Evolutionary conservation across 2,329 filamentous ascomycete genomes (phyloP), one percentile per base, ranked within the genome.

Genomic region (Cordyceps tenuipes): DNA sequence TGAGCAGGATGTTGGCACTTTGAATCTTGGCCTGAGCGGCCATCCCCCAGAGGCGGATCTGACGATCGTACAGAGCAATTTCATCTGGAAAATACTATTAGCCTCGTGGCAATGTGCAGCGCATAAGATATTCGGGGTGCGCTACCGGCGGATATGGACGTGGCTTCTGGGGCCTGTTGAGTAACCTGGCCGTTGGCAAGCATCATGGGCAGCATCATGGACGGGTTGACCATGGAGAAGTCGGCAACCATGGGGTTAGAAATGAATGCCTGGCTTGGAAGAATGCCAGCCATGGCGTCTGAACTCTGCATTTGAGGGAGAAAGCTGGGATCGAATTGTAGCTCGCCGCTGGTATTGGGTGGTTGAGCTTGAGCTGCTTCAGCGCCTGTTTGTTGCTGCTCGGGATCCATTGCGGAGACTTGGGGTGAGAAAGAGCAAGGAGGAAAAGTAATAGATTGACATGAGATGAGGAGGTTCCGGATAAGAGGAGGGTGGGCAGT

Each of bases 31-130:
- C 89, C 73, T 99, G 94, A 7, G 94, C 94, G 68, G 94, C 87
- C 69, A 97, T 90, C 48, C 94, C 94, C 94, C 94, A 99, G 34
- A 99, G 85, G 58, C 94, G 88, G 68, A 99, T 97, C 73, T 99
- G 94, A 54, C 94, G 87, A 75, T 99, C 94, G 72, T 99, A 99
- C 6, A 97, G 85, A 15, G 93, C 94, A 69, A 97, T 96, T 71
- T 99, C 94, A 74, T 97, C 94, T 90, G 62, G 13, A 10, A 13
- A 17, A 8, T 21, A 4, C 2, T 17, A 41, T 59, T n/a, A 53
- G 49, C 12, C 19, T 15, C 21, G 17, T 2, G 12, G 26, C 8
- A 13, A 17, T n/a, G 47, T 4, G 39, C 17, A 13, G 43, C 34
- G 52, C 41, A 36, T 29, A 21, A 55, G 52, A 7, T 19, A 56